Base-by-base conservation (phyloP, 306 rosid genomes). In the Myrica gale region DNA sequence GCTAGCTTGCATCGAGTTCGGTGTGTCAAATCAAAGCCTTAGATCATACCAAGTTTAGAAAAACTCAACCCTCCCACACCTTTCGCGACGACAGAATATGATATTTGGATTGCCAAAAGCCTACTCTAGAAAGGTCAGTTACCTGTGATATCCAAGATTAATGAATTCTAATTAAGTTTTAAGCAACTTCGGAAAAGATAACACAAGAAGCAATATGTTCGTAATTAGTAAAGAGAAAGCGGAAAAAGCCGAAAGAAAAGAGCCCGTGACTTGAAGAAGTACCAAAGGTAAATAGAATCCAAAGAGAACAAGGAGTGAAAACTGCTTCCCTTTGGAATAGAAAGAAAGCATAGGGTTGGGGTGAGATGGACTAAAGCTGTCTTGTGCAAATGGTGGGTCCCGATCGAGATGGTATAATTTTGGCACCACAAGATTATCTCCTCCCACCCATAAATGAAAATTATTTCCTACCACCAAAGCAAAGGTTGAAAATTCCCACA, bases 211-310 rank as follows among this genome's bases (percentile, higher is more conserved):
- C 58, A 51, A 69, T 7, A 23, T 13, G 52, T 12, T 51, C 19
- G 51, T 50, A 44, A 45, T 42, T 41, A 68, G 60, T 32, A 16
- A 19, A n/a, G 1, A 42, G 19, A 67, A 20, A 26, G 44, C 51
- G 19, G 4, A 7, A 15, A 70, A 74, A 57, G 53, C 3, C 16
- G 53, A 42, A n/a, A 41, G 73, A 62, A 19, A 10, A n/a, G 57
- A 42, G 46, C n/a, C n/a, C 1, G 32, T 80, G 80, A 52, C 73
- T 82, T 84, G 79, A 46, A 79, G 83, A 87, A 84, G 79, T 72
- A 79, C 73, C 81, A 78, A 79, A 85, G 77, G 73, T 20, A 76
- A 81, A 86, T 55, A 51, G 92, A 91, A 92, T 90, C 97, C 96
- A 47, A 92, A 60, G 86, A 9, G 50, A 55, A 12, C 71, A 61